These are phyloP conservation scores for Canna indica DNA, from an alignment of 176 grass and related monocot species.

Conservation along the genomic window DNA sequence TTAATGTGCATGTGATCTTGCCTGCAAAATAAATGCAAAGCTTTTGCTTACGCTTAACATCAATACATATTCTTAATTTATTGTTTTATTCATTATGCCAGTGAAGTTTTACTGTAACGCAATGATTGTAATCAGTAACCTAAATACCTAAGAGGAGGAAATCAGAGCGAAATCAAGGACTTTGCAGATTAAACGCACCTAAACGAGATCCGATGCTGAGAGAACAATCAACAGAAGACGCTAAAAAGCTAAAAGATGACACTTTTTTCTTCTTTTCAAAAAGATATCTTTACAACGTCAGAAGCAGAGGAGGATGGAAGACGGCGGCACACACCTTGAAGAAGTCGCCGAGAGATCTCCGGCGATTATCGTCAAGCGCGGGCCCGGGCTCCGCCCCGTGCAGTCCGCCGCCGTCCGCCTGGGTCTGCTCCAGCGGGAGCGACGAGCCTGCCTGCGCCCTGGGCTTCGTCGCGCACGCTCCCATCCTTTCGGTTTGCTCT, in stretches of 20 bases:
- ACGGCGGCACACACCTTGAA: background rate
- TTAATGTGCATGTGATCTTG: background rate
- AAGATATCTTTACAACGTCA: background rate
- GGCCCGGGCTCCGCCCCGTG: background rate
- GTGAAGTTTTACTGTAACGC: background rate
- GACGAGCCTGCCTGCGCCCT: background rate
- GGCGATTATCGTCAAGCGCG: background rate
- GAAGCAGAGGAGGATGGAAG: background rate
- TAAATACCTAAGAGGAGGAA: background rate
- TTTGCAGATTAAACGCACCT: background rate
- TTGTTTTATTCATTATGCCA: background rate
- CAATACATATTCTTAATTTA: background rate
- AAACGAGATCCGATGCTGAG: background rate
- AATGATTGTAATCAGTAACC: background rate
- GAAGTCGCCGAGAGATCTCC: conserved; percentile 2
- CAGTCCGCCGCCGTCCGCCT: background rate
- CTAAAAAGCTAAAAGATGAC: background rate
- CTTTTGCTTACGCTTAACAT: background rate
- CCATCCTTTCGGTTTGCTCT: background rate
- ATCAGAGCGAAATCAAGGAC: background rate
- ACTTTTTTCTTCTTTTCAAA: background rate
- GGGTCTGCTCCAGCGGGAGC: background rate
- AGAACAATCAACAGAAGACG: background rate
- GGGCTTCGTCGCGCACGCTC: conserved; percentile 5
- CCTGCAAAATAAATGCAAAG: conserved; percentile 8